Conservation (phyloP, 163 green algal genomes). For the Scenedesmus sp. region DNA sequence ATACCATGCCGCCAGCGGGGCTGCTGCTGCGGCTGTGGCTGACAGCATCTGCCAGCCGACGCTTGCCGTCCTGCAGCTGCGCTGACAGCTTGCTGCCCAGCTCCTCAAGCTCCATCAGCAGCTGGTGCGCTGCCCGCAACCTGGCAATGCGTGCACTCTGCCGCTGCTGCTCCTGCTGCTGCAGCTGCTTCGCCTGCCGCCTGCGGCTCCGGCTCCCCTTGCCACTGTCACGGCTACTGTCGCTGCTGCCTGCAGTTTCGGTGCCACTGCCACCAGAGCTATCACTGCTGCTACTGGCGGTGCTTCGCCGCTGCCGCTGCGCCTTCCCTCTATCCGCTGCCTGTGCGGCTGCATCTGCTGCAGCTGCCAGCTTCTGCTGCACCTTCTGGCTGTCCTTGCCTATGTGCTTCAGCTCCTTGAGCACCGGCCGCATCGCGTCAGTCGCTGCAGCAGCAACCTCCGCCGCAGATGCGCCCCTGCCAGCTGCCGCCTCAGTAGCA, state of each 20-base stretch:
- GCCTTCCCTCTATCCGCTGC: background rate
- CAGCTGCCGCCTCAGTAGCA: conserved; percentile 26
- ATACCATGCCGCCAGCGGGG: conserved; percentile 12
- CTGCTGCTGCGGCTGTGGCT: background rate
- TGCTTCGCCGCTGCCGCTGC: background rate
- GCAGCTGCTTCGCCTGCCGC: background rate
- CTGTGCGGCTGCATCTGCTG: background rate
- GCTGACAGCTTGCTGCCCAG: background rate
- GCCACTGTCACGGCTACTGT: background rate
- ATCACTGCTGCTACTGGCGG: conserved; percentile 24
- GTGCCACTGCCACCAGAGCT: background rate
- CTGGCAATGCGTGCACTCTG: background rate
- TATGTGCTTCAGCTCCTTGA: background rate
- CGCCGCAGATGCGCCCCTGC: conserved; percentile 3
- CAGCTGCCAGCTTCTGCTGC: background rate
- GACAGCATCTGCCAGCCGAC: background rate
- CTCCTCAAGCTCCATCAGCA: background rate
- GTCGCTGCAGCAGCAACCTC: conserved; percentile 26
- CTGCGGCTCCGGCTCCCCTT: no score
- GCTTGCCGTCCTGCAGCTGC: conserved; percentile 17
- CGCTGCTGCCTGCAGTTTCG: background rate
- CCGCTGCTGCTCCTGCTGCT: conserved; percentile 20
- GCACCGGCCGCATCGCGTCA: conserved; percentile 1
- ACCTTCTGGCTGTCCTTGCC: conserved; percentile 16
- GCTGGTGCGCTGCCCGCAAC: background rate